Base-by-base conservation (phyloP, 2,329 filamentous ascomycete species). In the Fusarium sp. region DNA sequence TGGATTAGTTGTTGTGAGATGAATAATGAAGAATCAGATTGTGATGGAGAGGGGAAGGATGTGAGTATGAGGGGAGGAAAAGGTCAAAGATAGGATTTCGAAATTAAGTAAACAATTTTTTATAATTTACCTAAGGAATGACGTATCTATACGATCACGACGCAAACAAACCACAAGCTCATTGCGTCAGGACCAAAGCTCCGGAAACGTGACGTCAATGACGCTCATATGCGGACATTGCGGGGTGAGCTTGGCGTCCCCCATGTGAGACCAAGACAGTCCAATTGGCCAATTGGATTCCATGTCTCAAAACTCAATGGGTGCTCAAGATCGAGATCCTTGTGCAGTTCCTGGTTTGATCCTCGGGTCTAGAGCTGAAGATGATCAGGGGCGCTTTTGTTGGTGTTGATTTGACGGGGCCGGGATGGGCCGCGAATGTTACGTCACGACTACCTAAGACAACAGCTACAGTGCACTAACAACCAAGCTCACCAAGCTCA, bases 181-280 rank as follows among this genome's bases (percentile, higher is more conserved):
- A 59, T 33, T 63, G 65, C 59, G 55, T 59, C 49, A 68, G 71
- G 70, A 58, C 61, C 60, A 68, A 55, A 68, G 71, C 69, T 72
- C 65, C 71, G 55, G 66, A 53, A 55, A 53, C 31, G 39, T 77
- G 75, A 77, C 75, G 75, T 77, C 75, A 75, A 75, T 72, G 74
- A 74, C 65, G 71, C 71, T 63, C 56, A 52, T 60, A 71, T 71
- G 63, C 46, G 62, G 52, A 73, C 67, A 73, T 71, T 73, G 67
- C 57, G 62, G 71, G 70, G 70, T 38, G 42, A 29, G 20, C 10
- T 35, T 70, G 66, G 18, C 65, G 31, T 70, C 54, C 53, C 38
- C 61, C 70, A 64, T 22, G 47, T 36, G 36, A 59, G 53, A 56
- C 56, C 42, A 46, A 31, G 22, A 44, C 22, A 12, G 25, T 20